These are phyloP conservation scores for Blastomyces emzantsi DNA, from an alignment of 2,329 filamentous ascomycete species.

Conservation along the genomic window DNA sequence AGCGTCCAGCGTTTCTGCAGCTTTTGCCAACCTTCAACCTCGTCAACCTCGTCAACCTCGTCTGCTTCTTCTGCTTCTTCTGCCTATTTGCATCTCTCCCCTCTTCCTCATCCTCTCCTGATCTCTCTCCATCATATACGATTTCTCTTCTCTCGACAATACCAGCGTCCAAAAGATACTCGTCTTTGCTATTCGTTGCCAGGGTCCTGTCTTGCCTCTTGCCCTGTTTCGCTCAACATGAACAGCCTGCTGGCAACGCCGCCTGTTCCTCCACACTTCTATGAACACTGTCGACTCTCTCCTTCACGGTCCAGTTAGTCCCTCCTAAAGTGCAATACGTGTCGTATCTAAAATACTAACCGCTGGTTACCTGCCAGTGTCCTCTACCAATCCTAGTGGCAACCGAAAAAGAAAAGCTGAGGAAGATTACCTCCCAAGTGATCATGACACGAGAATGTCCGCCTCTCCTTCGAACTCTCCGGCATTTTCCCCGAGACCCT, in stretches of 20 bases:
- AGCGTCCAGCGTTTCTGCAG: not conserved
- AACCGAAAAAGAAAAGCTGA: conserved; percentile 82
- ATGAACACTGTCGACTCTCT: conserved; percentile 51
- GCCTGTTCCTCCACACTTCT: conserved; percentile 54
- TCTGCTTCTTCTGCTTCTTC: conserved; percentile 22
- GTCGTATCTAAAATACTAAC: not conserved
- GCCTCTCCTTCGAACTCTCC: conserved; percentile 80
- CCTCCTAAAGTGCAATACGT: not conserved
- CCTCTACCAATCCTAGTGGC: conserved; percentile 32
- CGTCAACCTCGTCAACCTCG: too few species aligned
- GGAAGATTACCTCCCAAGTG: conserved; percentile 46
- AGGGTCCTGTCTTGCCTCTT: conserved; percentile 10
- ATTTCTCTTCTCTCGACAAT: conserved; percentile 18
- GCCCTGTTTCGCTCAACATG: conserved; percentile 38
- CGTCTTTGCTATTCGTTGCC: conserved; percentile 3
- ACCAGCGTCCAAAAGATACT: conserved; percentile 10
- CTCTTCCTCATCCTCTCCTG: conserved; percentile 12
- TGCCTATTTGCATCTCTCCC: conserved; percentile 18
- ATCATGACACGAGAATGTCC: conserved; percentile 74
- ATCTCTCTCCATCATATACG: conserved; percentile 26
- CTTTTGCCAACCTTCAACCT: conserved; percentile 6
- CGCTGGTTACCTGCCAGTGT: conserved; percentile 25
- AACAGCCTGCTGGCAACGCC: conserved; percentile 52
- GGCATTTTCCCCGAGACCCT: conserved; percentile 58
- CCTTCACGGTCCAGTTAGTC: conserved; percentile 51